Conservation (phyloP, 192 early-diverging fungal species). For the Coemansia sp. region DNA sequence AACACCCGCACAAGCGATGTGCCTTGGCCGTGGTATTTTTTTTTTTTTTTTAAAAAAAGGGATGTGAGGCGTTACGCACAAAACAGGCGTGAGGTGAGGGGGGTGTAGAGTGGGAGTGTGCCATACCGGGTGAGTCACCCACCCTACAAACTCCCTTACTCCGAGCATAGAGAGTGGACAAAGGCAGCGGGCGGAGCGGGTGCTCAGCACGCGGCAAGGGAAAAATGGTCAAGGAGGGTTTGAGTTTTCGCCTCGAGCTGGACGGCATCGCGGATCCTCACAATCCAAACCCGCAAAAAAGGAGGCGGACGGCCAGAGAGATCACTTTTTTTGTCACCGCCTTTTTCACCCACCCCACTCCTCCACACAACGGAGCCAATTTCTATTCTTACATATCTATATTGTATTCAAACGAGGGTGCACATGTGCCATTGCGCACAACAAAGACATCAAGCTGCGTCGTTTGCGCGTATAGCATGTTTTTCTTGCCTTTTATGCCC, state of each 20-base stretch:
- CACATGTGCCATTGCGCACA: conserved; percentile 9
- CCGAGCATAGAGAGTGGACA: background rate
- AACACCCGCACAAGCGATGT: conserved; percentile 2
- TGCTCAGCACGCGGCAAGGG: background rate
- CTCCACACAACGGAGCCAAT: conserved; percentile 1
- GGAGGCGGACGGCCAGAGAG: conserved; percentile 10
- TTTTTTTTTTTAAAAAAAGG: background rate
- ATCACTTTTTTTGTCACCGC: background rate
- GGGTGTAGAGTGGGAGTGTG: conserved; percentile 4
- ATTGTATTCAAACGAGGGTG: background rate
- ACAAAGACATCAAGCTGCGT: conserved; percentile 6
- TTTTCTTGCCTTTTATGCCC: background rate
- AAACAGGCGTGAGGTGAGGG: conserved; percentile 5
- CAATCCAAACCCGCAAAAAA: conserved; percentile 4
- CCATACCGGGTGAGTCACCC: conserved; percentile 3
- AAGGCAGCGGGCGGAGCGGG: background rate
- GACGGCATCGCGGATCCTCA: background rate
- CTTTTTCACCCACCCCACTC: background rate
- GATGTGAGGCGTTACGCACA: conserved; percentile 11
- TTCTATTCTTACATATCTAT: conserved; percentile 14
- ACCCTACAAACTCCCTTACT: background rate
- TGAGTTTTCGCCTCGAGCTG: conserved; percentile 2
- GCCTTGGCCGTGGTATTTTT: conserved; percentile 7
- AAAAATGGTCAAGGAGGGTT: background rate
- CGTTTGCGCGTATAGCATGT: conserved; percentile 1